These are phyloP conservation scores for Paraphaeosphaeria minitans DNA, from an alignment of 2,329 filamentous ascomycete species.

Conservation along the genomic window DNA sequence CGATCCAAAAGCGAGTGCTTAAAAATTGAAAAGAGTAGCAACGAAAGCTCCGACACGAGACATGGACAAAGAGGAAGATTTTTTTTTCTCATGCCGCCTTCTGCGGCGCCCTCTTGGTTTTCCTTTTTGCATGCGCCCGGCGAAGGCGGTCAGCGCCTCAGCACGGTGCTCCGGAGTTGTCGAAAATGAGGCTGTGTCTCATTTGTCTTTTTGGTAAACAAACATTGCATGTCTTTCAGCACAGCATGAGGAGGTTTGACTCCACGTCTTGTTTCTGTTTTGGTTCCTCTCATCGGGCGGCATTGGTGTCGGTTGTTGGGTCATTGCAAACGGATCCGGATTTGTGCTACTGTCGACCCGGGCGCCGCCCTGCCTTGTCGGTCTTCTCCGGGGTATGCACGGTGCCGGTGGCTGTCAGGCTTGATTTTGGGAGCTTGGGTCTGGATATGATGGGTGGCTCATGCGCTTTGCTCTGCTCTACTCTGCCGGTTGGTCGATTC, in stretches of 20 bases:
- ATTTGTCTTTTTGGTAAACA: background rate
- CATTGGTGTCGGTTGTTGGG: background rate
- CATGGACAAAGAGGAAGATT: background rate
- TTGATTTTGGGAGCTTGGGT: background rate
- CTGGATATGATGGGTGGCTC: background rate
- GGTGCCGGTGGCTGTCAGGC: background rate
- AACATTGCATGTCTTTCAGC: constrained; percentile 3
- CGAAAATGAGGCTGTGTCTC: background rate
- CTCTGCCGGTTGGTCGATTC: background rate
- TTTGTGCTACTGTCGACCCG: background rate
- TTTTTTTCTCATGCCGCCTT: background rate
- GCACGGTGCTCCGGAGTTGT: constrained; percentile 3
- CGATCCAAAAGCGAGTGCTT: background rate
- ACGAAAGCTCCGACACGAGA: background rate
- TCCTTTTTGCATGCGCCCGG: background rate
- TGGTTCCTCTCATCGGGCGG: background rate
- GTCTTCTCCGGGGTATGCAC: background rate
- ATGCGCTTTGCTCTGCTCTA: background rate
- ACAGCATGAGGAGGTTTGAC: constrained; percentile 7
- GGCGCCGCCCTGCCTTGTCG: background rate
- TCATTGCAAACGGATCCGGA: background rate
- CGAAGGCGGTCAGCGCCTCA: background rate
- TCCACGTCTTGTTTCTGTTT: background rate
- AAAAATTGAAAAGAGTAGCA: background rate
- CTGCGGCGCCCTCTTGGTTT: background rate